Evolutionary conservation across 805 yeast species (phyloP).

Genomic region (Crinitomyces ghanaensis): DNA sequence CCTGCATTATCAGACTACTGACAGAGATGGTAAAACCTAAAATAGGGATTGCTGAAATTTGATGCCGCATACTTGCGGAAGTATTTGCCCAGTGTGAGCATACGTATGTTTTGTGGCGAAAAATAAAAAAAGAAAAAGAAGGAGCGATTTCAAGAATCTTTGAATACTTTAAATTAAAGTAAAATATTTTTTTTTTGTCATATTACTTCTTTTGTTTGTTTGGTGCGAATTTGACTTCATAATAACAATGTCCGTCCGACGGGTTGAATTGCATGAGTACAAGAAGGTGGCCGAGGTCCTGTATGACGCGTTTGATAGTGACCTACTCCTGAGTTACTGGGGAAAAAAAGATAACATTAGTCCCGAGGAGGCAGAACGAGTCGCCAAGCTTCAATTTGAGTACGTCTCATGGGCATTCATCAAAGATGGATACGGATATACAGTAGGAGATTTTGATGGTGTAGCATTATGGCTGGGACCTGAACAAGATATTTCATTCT

Average conservation of each 20-base stretch:
- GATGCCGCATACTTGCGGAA: too few species aligned
- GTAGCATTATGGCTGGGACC: slow-evolving; percentile 29
- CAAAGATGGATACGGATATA: slow-evolving; percentile 38
- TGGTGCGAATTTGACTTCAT: neutral
- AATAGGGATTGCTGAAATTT: too few species aligned
- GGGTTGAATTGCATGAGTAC: slow-evolving; percentile 29
- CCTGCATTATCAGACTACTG: too few species aligned
- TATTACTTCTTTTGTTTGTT: too few species aligned
- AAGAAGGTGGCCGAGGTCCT: slow-evolving; percentile 45
- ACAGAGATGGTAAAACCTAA: too few species aligned
- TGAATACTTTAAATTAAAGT: too few species aligned
- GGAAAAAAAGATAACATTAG: slow-evolving; percentile 31
- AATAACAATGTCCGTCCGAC: slow-evolving; percentile 7
- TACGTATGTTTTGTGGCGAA: too few species aligned
- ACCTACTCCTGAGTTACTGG: slow-evolving; percentile 41
- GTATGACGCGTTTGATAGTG: slow-evolving; percentile 42
- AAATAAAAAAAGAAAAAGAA: too few species aligned
- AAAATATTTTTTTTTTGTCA: too few species aligned
- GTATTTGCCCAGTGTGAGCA: too few species aligned
- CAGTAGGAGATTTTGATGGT: slow-evolving; percentile 38
- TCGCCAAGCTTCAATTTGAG: slow-evolving; percentile 43
- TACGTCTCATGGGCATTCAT: slow-evolving; percentile 41
- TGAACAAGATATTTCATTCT: slow-evolving; percentile 17
- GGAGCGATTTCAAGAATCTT: too few species aligned
- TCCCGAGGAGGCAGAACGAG: slow-evolving; percentile 28